Base-by-base conservation (phyloP, 352 stramenopile genomes). In the Phytophthora rubi region DNA sequence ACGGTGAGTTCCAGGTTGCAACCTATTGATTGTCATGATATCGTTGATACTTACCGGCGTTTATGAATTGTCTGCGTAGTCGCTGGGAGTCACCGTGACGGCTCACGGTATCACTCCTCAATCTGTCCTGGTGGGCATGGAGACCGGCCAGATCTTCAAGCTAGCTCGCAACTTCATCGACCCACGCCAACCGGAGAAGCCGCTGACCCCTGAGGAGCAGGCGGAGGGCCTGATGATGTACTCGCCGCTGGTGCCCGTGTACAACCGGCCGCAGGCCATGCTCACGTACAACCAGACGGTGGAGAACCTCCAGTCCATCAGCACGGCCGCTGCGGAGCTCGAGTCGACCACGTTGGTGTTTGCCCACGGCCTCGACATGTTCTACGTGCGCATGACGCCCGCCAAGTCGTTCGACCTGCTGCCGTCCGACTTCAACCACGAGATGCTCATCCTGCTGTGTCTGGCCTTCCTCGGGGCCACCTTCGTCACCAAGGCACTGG, bases 281-380 rank as follows among this genome's bases (percentile, higher is more conserved):
- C 71, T 98, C 53, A 98, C 95, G 53, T 97, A 98, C 82, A 97
- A 97, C 73, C 74, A 93, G 55, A 97, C 93, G 33, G 77, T 98
- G 28, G 84, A 90, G 16, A 94, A 85, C 68, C 65, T 95, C 44
- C 77, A 90, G 30, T 35, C 61, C 26, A 94, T 96, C 66, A 78
- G 80, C 59, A 93, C 83, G 12, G 77, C 79, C 12, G 70, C 91
- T 0, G 86, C 96, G 0, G 90, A 98, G 74, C 87, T 99, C 45
- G 97, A 99, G 84, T 98, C 94, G 18, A 98, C 97, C 53, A 95
- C 94, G 42, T 69, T 99, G n/a, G 80, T 99, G 48, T 90, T 99
- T 61, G 93, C 94, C 7, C 89, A 94, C 68, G 95, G 95, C 21
- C 83, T 98, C 10, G 96, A 99, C 77, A 71, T 98, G 67, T 99